Percentiles rank a stretch among this genome's conserved stretches.
These are phyloP conservation scores for Tylopilus rubrobrunneus DNA, from an alignment of 768 basidiomycete genomes.

Conservation along the genomic window DNA sequence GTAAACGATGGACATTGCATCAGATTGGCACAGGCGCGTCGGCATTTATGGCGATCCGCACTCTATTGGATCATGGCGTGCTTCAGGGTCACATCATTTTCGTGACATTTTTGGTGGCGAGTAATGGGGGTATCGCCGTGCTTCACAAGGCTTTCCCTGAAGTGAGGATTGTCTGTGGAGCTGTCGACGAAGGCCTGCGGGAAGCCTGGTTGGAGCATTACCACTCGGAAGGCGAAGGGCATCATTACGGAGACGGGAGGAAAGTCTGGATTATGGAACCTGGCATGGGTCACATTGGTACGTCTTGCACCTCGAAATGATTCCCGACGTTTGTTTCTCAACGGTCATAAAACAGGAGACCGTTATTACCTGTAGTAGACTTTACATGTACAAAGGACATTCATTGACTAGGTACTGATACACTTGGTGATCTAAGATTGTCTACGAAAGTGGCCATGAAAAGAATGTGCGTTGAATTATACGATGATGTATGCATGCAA, in stretches of 20 bases:
- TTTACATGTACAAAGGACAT: conserved; percentile 12
- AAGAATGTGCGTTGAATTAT: conserved; percentile 12
- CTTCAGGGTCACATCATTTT: conserved; percentile 82
- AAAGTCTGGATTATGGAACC: conserved; percentile 84
- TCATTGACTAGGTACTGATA: conserved; percentile 1
- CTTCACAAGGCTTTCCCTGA: conserved; percentile 80
- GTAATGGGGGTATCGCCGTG: conserved; percentile 73
- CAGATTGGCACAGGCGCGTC: conserved; percentile 93
- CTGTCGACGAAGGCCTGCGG: conserved; percentile 72
- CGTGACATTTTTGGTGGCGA: conserved; percentile 83
- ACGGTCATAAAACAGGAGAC: conserved; percentile 28
- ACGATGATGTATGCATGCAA: conserved; percentile 11
- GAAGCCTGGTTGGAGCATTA: conserved; percentile 69
- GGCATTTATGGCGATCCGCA: conserved; percentile 92
- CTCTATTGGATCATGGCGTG: conserved; percentile 91
- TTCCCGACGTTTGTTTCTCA: neutral
- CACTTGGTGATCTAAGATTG: neutral
- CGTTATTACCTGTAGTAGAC: conserved; percentile 37
- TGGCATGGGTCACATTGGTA: conserved; percentile 87
- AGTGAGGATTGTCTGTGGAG: conserved; percentile 81
- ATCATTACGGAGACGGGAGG: conserved; percentile 45
- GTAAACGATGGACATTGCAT: neutral
- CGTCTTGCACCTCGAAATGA: conserved; percentile 10
- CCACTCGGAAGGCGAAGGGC: conserved; percentile 41
- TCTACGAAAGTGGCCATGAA: conserved; percentile 10